phyloP scores from a whole-genome alignment of 2,329 filamentous ascomycete species.

The Phyllosticta citriasiana region DNA sequence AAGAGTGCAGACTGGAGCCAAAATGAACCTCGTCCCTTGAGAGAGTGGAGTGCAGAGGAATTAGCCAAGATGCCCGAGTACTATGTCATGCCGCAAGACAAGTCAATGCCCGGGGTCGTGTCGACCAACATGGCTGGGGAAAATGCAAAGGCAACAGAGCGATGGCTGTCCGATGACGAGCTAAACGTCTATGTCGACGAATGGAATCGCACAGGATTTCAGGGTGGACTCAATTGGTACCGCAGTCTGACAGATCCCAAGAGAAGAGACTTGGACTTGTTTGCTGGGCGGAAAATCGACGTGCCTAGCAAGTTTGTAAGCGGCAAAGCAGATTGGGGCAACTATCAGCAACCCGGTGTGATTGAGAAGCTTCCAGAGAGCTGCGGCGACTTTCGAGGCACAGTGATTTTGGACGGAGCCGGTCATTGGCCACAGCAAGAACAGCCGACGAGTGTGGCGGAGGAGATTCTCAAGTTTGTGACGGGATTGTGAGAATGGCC shows the following conservation, averaged over 20 bases:
- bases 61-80: conserved; percentile 54
- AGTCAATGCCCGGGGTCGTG: conserved; percentile 51
- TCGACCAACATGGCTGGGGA: conserved; percentile 45
- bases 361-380: conserved; percentile 46
- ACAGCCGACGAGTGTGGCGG: conserved; percentile 44
- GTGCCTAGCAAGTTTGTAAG: conserved; percentile 53
- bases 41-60: conserved; percentile 46
- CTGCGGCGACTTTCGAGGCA: conserved; percentile 45
- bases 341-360: conserved; percentile 55
- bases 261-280: conserved; percentile 46
- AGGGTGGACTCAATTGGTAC: conserved; percentile 60
- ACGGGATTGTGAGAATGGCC: conserved; percentile 2
- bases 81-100: conserved; percentile 53
- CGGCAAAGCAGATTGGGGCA: conserved; percentile 56
- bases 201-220: conserved; percentile 53
- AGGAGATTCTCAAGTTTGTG: conserved; percentile 38
- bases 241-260: conserved; percentile 45
- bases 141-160: conserved; percentile 34
- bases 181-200: conserved; percentile 51
- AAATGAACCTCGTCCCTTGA: conserved; percentile 45
- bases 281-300: conserved; percentile 50
- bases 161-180: conserved; percentile 51
- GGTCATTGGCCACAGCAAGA: conserved; percentile 66
- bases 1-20: conserved; percentile 53
- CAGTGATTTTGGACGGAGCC: conserved; percentile 46